Conservation (phyloP, 179 eudicot genomes). For the Silene noctiflora region DNA sequence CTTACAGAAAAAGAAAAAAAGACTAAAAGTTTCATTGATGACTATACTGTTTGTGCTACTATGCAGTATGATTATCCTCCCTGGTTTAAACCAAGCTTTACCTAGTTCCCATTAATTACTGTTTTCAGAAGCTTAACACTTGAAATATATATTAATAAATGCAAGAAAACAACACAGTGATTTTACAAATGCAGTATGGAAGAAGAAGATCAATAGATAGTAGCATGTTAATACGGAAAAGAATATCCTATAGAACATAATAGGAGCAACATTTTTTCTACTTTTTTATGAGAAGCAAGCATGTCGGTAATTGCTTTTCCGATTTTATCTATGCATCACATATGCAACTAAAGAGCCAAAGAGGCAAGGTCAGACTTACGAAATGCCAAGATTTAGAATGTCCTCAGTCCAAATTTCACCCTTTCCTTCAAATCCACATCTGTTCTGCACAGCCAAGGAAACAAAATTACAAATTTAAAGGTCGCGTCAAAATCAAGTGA, state of each 20-base stretch:
- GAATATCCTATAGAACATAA: neutral
- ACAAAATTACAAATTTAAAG: neutral
- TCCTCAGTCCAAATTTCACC: constrained; percentile 93
- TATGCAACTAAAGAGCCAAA: constrained; percentile 2
- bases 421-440: constrained; percentile 95
- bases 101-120: neutral
- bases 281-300: neutral
- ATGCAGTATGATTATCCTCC: neutral
- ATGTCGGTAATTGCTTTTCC: neutral
- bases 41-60: too few relatives aligned
- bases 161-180: neutral
- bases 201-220: neutral
- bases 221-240: neutral
- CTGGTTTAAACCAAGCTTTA: neutral
- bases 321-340: constrained; percentile 5
- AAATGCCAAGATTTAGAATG: constrained; percentile 90
- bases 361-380: constrained; percentile 55
- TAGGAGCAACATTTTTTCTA: neutral
- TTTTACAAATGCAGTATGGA: neutral
- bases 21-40: too few relatives aligned
- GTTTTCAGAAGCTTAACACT: neutral
- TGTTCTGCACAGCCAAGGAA: constrained; percentile 56
- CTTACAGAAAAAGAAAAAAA: too few relatives aligned
- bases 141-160: neutral
- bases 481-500: neutral